Evolutionary conservation across 305 asterid genomes (phyloP).

Genomic region (Fraxinus nigra): DNA sequence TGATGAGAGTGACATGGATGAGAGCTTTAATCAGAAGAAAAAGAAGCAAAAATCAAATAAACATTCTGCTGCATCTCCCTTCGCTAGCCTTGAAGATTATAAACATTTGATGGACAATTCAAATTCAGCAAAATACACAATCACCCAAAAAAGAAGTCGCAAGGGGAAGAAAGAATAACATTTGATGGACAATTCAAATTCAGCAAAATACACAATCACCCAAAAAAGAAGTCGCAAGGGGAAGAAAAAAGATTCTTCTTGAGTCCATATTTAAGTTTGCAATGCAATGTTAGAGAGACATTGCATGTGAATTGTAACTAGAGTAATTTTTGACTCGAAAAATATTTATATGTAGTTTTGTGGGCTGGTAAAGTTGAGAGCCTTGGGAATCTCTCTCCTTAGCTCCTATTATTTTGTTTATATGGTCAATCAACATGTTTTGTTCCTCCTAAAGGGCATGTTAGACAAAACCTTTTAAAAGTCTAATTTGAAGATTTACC

Average conservation of each 20-base stretch:
- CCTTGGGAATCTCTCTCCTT: not conserved
- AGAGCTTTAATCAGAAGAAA: constrained; percentile 16
- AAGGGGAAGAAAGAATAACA: constrained; percentile 32
- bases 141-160: constrained; percentile 19
- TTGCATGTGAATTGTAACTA: no score
- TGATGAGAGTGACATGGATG: constrained; percentile 47
- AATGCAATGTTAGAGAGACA: not conserved
- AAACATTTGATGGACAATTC: constrained; percentile 49
- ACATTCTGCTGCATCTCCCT: constrained; percentile 53
- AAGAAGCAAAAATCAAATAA: constrained; percentile 40
- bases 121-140: constrained; percentile 7
- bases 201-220: constrained; percentile 13
- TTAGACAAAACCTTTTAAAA: no score
- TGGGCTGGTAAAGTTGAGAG: not conserved
- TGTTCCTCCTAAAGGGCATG: not conserved
- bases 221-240: constrained; percentile 23
- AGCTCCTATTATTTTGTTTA: not conserved
- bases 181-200: constrained; percentile 36
- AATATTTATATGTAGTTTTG: not conserved
- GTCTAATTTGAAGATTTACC: not conserved
- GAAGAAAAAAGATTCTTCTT: not conserved
- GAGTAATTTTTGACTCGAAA: not conserved
- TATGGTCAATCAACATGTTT: not conserved
- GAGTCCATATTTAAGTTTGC: not conserved
- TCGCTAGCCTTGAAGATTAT: constrained; percentile 76